Base-by-base conservation (phyloP, 352 stramenopile species). In the Phytophthora aleatoria region DNA sequence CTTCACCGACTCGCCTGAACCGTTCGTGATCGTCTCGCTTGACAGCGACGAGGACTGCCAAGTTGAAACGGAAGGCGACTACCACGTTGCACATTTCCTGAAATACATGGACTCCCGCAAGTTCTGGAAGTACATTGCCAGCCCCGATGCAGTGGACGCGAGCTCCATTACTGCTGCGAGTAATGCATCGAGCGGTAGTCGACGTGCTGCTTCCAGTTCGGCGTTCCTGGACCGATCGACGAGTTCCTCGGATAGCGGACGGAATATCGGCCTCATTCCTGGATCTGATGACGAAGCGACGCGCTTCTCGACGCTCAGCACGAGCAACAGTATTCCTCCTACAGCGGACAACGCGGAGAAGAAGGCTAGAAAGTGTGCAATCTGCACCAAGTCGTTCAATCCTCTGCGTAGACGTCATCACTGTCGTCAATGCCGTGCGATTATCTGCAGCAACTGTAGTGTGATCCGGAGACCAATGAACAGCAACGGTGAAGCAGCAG, bases 311-410 rank as follows among this genome's bases (percentile, higher is more conserved):
- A 74, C 38, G 30, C 56, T 50, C 43, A 73, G 61, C 26, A 30
- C 38, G 9, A 71, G 26, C 43, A 64, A 50, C 16, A 67, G 50
- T 38, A 55, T 35, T 15, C 45, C 52, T 33, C 47, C 35, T 36
- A 36, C 70, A 39, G 20, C 43, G 16, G 28, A 52, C 30, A 16
- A 27, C 53, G 8, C 6, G 26, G 73, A 79, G 57, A 82, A 83
- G 61, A 88, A 87, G 57, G 77, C 72, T 24, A 90, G 86, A 49
- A 89, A 91, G 64, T 94, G 87, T 62, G 76, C 80, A 0, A 71
- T 90, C 3, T 95, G 85, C 61, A 79, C 77, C 55, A 95, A 94
- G 74, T 87, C 74, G 56, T 95, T 95, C 61, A 94, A 92, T 57
- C 81, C 83, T 30, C 64, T 95, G 57, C 83, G 83, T 10, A 73